Evolutionary conservation across 2,329 filamentous ascomycete species (phyloP), one percentile per base, ranked within the genome.

Genomic region (Peltaster fructicola): DNA sequence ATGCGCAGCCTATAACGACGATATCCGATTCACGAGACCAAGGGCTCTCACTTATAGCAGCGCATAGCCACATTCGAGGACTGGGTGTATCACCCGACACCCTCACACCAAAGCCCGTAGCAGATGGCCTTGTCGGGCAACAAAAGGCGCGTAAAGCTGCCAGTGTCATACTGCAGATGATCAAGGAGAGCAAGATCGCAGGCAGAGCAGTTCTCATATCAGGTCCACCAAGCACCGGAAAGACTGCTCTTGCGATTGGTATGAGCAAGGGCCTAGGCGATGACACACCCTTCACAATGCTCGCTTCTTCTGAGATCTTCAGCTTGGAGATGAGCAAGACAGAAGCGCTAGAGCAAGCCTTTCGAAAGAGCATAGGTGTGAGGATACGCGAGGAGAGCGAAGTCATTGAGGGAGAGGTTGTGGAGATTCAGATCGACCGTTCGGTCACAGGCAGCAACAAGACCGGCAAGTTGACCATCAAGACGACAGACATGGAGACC

Each of bases 241-340:
- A 98, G 61, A 98, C 88, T 1, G 88, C 88, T 23, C 91, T 98
- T 41, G 88, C 88, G 25, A 95, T 93, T 78, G 88, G 84, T 23
- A 93, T 98, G 84, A 77, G 88, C 17, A 88, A 98, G 52, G 91
- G 84, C 15, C 68, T 98, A 25, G 88, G 85, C 22, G 57, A 82
- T 23, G 88, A 98, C 50, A 84, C 93, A 2, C 88, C 88, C 4
- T 98, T 98, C 52, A 98, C 88, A 12, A 84, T 82, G 56, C 73
- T 95, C 35, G 81, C 88, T 20, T 82, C 84, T 8, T 92, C 84
- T 30, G 88, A 98, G 53, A 93, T 98, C 45, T 98, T 93, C 59
- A 93, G 84, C 14, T 68, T 95, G 46, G 88, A 98, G 55, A 95
- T 98, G 85, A 92, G 82, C 43, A 98, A 98, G 61, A 98, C 88